These are phyloP conservation scores for Apostasia shenzhenica DNA, from an alignment of 106 monocot species.

Conservation along the genomic window DNA sequence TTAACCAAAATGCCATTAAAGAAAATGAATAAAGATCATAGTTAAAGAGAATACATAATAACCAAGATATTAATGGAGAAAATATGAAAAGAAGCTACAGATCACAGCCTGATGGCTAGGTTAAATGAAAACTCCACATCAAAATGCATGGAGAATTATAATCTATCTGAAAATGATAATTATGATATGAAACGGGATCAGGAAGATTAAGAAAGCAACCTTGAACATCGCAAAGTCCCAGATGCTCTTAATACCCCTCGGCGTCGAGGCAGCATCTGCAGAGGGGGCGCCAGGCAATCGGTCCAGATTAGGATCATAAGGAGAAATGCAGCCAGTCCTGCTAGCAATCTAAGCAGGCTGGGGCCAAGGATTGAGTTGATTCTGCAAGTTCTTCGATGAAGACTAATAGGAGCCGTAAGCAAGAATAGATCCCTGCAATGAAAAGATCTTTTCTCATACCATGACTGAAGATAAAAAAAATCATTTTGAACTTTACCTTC, in stretches of 20 bases:
- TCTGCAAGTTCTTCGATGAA: conserved; percentile 25
- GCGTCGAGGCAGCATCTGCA: conserved; percentile 16
- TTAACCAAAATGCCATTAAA: too few species aligned
- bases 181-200: too few species aligned
- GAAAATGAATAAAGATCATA: too few species aligned
- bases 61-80: too few species aligned
- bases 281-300: conserved; percentile 25
- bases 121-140: too few species aligned
- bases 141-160: not conserved
- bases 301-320: conserved; percentile 29
- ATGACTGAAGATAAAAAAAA: not conserved
- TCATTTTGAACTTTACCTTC: not conserved
- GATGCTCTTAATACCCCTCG: conserved; percentile 23
- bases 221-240: conserved; percentile 28
- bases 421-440: conserved; percentile 16
- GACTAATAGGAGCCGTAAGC: conserved; percentile 37
- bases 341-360: conserved; percentile 20
- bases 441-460: too few species aligned
- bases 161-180: too few species aligned
- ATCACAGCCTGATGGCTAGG: too few species aligned
- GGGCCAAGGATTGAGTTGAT: conserved; percentile 20
- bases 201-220: too few species aligned
- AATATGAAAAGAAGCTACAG: too few species aligned
- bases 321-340: conserved; percentile 13
- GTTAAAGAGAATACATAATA: too few species aligned